Evolutionary conservation across 495 filamentous ascomycete genomes (phyloP), one percentile per base, ranked within the genome.

Genomic region (Penicillium waksmanii): DNA sequence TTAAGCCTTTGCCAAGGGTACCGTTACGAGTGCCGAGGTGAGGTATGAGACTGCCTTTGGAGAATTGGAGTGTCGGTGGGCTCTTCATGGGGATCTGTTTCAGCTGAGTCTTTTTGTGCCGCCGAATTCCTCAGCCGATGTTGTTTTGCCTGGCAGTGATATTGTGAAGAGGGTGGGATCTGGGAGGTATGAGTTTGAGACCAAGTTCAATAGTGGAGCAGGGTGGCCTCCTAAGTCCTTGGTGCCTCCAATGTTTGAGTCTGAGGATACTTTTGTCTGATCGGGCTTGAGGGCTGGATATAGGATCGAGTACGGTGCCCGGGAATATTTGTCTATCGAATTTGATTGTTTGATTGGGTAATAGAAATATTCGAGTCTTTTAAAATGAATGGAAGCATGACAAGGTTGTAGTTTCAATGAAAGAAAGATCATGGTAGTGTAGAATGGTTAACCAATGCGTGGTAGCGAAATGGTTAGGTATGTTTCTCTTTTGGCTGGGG

Each of bases 11-110:
- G 8, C 72, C 72, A 70, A 3, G 3, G 72, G 72, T 0, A 62
- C 61, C 2, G 60, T 70, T 3, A 64, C 38, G 0, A 60, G 52
- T 13, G 71, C 69, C 4, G 61, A 64, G 48, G 66, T 54, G 2
- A 33, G 47, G 34, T 70, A 72, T 53, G 67, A 70, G n/a, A 72
- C 65, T 9, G 34, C 62, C 11, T 74, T 70, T 60, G 71, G 71
- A 13, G 53, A 57, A 2, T 47, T 69, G 35, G 66, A 66, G 46
- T 68, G 65, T 43, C 38, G 55, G 10, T 74, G 71, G 71, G 33
- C 40, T 17, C 18, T 68, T 43, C 56, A 33, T 11, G 49, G 51
- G 15, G 57, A 58, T 4, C 43, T 56, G 15, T 66, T 73, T 25
- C 38, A 23, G 10, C 18, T 74, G 27, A 59, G 63, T n/a, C 46